Evolutionary conservation across 345 rosid genomes (phyloP), one percentile per base, ranked within the genome.

Genomic region (Combretum micranthum): DNA sequence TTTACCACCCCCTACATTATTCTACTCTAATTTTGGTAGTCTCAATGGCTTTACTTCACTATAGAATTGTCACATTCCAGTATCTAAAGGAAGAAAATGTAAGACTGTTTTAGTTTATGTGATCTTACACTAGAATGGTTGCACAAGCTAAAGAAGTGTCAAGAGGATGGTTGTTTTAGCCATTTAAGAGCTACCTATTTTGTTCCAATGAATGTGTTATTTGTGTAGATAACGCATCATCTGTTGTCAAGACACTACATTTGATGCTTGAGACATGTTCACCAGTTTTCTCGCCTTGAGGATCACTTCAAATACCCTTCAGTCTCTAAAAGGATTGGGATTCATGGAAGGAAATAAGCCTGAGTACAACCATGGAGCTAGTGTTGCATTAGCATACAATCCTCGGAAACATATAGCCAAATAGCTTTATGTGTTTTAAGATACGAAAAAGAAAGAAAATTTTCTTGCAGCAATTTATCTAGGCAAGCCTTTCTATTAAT

Each of bases 171-270:
- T 62, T n/a, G 12, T 83, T 83, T 43, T 82, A 75, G 83, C 95
- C 99, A 12, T 80, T 87, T 37, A 94, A 96, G 64, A 86, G 75
- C 61, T 85, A 78, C 54, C 64, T 76, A 42, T 82, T 89, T 65
- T 85, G 91, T 47, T 82, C 95, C 14, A 72, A 75, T 17, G 69
- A 74, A 18, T 97, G 99, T 50, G 84, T 72, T 14, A 62, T 93
- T 12, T 93, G 94, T 16, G 39, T 89, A 50, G 91, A 89, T 21
- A 82, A 80, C 37, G 71, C 81, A 0, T 55, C 50, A 12, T 77
- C 81, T 13, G 73, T 85, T 16, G 59, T 71, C 42, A 58, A 53
- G 69, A 71, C 83, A 80, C 73, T 87, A 85, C 47, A 72, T 53
- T 66, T 68, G 64, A 48, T 80, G 72, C 69, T 84, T 19, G 20